Evolutionary conservation across 2,329 filamentous ascomycete genomes (phyloP).

Genomic region (Pseudohalonectria lignicola): DNA sequence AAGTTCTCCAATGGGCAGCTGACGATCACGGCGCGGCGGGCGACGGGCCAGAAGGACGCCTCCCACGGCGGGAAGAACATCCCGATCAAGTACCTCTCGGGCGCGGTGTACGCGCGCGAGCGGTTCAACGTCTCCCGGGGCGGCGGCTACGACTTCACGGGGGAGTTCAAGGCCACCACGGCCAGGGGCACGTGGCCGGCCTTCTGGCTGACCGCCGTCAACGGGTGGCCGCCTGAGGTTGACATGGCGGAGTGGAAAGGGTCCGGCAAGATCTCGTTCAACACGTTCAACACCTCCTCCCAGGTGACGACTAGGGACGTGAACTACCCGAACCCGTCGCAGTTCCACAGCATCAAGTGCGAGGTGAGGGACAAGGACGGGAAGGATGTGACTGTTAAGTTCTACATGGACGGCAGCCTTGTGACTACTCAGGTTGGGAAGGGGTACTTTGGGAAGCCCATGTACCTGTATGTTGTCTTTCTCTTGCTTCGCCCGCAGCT

Average conservation of each 20-base stretch:
- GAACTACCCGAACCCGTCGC: constrained; percentile 29
- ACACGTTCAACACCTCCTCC: constrained; percentile 39
- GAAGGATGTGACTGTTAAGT: constrained; percentile 37
- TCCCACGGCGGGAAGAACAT: constrained; percentile 24
- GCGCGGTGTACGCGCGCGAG: constrained; percentile 27
- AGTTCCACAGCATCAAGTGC: constrained; percentile 38
- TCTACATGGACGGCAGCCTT: constrained; percentile 39
- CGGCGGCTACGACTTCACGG: constrained; percentile 28
- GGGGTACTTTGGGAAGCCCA: constrained; percentile 33
- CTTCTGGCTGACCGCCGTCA: constrained; percentile 44
- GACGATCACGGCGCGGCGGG: constrained; percentile 34
- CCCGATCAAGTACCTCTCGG: constrained; percentile 40
- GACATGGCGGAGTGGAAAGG: constrained; percentile 53
- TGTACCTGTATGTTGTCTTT: constrained; percentile 25
- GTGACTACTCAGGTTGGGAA: constrained; percentile 38
- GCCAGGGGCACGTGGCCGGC: constrained; percentile 42
- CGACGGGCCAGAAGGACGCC: constrained; percentile 26
- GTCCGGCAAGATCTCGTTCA: constrained; percentile 42
- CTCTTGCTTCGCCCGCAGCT: not conserved
- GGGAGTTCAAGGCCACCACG: constrained; percentile 27
- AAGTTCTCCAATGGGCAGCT: constrained; percentile 22
- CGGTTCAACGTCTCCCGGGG: constrained; percentile 24
- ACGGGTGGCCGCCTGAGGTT: constrained; percentile 47
- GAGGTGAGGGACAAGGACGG: constrained; percentile 41
- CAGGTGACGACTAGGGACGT: constrained; percentile 34